Evolutionary conservation across 1,284 basidiomycete species (phyloP), one percentile per base, ranked within the genome.

Genomic region (Paramarasmius palmivorus): DNA sequence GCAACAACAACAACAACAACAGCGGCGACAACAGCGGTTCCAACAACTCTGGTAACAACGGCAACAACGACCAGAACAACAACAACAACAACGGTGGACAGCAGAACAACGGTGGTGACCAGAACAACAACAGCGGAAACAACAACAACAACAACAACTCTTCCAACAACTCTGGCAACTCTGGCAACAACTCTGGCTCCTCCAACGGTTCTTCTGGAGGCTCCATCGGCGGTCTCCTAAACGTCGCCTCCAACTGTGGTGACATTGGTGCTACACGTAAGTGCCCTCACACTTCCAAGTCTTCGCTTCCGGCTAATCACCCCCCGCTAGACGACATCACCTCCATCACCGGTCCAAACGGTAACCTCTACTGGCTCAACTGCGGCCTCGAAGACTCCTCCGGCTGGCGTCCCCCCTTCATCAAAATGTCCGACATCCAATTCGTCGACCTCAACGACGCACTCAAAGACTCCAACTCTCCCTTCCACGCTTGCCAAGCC

Each of bases 311-410:
- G 20, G 25, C 14, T 53, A 47, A 47, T 55, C 36, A 29, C 54
- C 32, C 17, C 23, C 32, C 40, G 41, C 14, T 60, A 87, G 86
- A 64, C 59, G 59, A 79, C 26, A 69, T 77, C 53, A 83, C 81
- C 3, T 63, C 68, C 6, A 69, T 72, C 20, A 69, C 72, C 49
- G 84, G 85, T 17, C 90, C 92, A 22, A 94, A 94, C 67, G 92
- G 92, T 20, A 68, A 73, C 58, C 79, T 89, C 51, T 75, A 82
- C 57, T 94, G 86, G 82, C 69, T 95, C 62, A 92, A 92, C 72
- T 94, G 92, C 63, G 91, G 89, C 49, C 65, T 93, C 57, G 70
- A 75, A 34, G 64, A 62, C 32, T 71, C n/a, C n/a, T n/a, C 67
- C 25, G 85, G 86, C 38, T 91, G 88, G 88, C 75, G 71, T 26